Conservation (phyloP, 1,139 yeast species). For the Magnusiomyces ingens region DNA sequence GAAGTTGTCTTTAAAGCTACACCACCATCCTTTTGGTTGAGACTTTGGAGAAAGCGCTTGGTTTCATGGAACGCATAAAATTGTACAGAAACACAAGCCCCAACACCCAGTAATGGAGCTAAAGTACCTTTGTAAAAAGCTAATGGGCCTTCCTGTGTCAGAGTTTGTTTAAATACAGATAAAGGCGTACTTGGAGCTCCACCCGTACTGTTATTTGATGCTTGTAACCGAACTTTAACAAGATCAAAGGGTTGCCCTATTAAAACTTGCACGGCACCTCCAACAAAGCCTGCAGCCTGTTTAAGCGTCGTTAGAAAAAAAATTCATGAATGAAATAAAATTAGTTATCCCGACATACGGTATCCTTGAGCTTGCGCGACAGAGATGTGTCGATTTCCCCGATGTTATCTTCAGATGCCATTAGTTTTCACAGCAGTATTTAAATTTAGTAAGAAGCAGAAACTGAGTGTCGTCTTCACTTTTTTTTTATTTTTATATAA, state of each 20-base stretch:
- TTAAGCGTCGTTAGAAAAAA: neutral
- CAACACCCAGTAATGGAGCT: constrained; percentile 49
- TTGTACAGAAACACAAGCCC: constrained; percentile 67
- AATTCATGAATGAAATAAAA: neutral
- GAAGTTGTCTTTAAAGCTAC: constrained; percentile 17
- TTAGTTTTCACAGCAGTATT: neutral
- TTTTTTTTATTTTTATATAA: too few species aligned
- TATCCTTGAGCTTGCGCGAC: constrained; percentile 54
- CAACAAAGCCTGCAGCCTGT: constrained; percentile 38
- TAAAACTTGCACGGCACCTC: constrained; percentile 62
- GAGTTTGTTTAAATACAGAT: constrained; percentile 47
- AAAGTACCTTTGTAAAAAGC: constrained; percentile 55
- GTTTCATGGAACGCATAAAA: constrained; percentile 76
- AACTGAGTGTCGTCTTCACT: too few species aligned
- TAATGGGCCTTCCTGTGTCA: constrained; percentile 52
- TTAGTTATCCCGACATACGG: constrained; percentile 25
- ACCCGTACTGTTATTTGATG: constrained; percentile 22
- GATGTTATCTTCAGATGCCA: neutral
- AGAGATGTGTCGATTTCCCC: constrained; percentile 41
- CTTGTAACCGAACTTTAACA: constrained; percentile 59
- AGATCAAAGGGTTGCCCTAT: constrained; percentile 73
- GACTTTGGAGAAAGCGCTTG: constrained; percentile 46
- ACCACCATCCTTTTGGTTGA: constrained; percentile 13
- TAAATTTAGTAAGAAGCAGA: too few species aligned
- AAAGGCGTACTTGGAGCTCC: constrained; percentile 44